A percentile compares a stretch with the other conserved stretches of the same genome.
Conservation (phyloP, 1,284 basidiomycete species). For the Pseudozyma sp. region DNA sequence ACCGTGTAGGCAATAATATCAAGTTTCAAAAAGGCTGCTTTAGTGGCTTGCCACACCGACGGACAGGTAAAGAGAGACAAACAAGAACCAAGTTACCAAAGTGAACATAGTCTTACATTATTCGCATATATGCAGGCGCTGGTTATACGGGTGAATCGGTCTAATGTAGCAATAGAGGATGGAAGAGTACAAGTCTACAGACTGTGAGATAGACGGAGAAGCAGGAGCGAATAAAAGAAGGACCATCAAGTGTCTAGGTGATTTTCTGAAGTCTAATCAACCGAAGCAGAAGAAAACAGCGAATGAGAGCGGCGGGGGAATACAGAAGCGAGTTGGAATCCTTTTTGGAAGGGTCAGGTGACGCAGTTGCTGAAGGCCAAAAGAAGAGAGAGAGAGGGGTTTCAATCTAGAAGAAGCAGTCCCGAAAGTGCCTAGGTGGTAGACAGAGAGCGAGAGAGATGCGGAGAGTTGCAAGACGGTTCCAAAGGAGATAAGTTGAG, state of each 20-base stretch:
- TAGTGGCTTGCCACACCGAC: neutral
- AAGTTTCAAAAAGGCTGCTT: neutral
- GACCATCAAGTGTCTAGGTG: neutral
- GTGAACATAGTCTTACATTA: conserved; percentile 8
- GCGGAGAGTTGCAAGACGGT: too few relatives aligned
- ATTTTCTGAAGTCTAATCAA: neutral
- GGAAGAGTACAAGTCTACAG: neutral
- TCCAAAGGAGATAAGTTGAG: too few relatives aligned
- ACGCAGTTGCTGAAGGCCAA: too few relatives aligned
- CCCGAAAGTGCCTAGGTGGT: too few relatives aligned
- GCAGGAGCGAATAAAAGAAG: neutral
- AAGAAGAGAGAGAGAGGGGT: too few relatives aligned
- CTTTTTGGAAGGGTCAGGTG: too few relatives aligned
- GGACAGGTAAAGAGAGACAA: neutral
- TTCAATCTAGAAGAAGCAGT: too few relatives aligned
- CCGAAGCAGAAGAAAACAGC: neutral
- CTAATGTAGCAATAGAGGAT: conserved; percentile 8
- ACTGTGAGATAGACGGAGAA: neutral
- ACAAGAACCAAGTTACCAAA: neutral
- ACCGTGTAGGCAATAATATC: neutral
- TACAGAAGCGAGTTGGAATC: too few relatives aligned
- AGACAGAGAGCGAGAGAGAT: too few relatives aligned
- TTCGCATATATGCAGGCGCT: neutral
- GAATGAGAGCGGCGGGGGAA: neutral
- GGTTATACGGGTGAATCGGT: conserved; percentile 1